Conservation (phyloP, 495 filamentous ascomycete species). For the Penicilliopsis zonata region DNA sequence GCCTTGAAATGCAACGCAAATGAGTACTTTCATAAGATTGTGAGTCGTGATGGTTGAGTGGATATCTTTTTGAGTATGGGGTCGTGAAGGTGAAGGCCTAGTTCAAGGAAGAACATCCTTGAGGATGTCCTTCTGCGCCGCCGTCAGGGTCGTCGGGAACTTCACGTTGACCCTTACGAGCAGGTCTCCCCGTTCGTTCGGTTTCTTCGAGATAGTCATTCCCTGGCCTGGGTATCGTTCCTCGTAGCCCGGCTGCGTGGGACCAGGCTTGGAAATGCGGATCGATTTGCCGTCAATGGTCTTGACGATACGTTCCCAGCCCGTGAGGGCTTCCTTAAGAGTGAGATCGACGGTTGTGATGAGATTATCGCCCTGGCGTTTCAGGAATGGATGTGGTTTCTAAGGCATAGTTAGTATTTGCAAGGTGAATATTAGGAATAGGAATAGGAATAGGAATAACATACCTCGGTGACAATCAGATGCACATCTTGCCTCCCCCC, state of each 20-base stretch:
- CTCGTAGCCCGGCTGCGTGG: conserved; percentile 67
- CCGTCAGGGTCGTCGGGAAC: conserved; percentile 68
- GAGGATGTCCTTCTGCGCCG: conserved; percentile 63
- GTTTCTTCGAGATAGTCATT: conserved; percentile 89
- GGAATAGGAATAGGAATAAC: conserved; percentile 11
- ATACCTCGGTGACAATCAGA: conserved; percentile 87
- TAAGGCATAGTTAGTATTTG: no score
- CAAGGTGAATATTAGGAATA: no score
- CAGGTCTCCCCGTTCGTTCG: conserved; percentile 70
- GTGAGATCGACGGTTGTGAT: conserved; percentile 62
- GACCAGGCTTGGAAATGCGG: conserved; percentile 61
- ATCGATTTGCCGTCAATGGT: conserved; percentile 89
- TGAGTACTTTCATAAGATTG: no score
- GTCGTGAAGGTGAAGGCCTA: neutral
- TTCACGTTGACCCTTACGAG: conserved; percentile 83
- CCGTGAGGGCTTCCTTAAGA: conserved; percentile 94
- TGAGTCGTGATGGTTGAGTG: no score
- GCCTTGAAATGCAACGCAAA: no score
- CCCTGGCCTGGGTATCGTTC: conserved; percentile 76
- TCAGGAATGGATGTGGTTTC: conserved; percentile 76
- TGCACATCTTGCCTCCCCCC: conserved; percentile 95
- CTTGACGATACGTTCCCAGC: conserved; percentile 80
- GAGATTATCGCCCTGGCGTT: conserved; percentile 78
- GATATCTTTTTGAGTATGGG: no score
- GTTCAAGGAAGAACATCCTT: conserved; percentile 54